Percentiles rank a stretch among this genome's conserved stretches.
These are phyloP conservation scores for Umbelopsis sp. DNA, from an alignment of 192 early-diverging fungal species.

Conservation along the genomic window DNA sequence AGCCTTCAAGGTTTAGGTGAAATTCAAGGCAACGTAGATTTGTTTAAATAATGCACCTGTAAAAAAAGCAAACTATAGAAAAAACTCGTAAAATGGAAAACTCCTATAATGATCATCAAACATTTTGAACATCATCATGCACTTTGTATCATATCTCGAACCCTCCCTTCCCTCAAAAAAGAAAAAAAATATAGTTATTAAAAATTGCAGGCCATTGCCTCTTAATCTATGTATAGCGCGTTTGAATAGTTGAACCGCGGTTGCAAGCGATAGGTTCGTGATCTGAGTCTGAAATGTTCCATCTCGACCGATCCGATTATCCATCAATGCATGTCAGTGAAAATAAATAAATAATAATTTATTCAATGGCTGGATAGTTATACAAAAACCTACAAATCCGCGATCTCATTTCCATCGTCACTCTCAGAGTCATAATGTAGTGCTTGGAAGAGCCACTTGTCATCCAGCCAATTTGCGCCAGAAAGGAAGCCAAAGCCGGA, in stretches of 20 bases:
- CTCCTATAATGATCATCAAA: not conserved
- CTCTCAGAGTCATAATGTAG: not conserved
- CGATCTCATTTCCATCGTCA: not conserved
- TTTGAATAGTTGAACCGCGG: too few species aligned
- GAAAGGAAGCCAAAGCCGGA: constrained; percentile 11
- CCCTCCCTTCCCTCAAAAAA: too few species aligned
- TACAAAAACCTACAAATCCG: not conserved
- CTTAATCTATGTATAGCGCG: too few species aligned
- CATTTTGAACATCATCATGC: not conserved
- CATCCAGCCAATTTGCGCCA: constrained; percentile 10
- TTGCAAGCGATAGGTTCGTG: too few species aligned
- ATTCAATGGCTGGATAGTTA: not conserved
- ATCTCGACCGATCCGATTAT: too few species aligned
- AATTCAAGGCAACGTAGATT: not conserved
- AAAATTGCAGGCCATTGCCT: too few species aligned
- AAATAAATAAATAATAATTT: too few species aligned
- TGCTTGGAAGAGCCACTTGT: constrained; percentile 11
- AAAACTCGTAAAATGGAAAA: not conserved
- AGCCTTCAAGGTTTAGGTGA: constrained; percentile 8
- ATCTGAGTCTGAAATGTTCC: too few species aligned
- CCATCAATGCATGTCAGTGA: too few species aligned
- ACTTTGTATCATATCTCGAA: too few species aligned
- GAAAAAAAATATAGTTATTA: too few species aligned
- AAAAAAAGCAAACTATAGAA: not conserved
- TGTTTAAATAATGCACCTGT: constrained; percentile 2